Base-by-base conservation (phyloP, 1,284 basidiomycete genomes). In the Taiwanofungus camphoratus region DNA sequence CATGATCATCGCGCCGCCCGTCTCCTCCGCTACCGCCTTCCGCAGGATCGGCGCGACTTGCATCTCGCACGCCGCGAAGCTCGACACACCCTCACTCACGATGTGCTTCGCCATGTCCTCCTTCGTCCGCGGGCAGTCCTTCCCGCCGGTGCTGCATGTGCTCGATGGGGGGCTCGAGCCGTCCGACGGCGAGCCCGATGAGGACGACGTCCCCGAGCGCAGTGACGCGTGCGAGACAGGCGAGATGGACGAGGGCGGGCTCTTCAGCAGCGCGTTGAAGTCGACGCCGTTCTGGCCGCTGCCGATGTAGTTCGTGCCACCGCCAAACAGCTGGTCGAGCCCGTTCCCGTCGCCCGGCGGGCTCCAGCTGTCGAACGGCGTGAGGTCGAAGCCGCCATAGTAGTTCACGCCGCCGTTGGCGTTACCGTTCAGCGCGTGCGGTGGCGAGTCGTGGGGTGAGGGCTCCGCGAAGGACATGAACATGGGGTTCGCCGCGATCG, bases 401-500 rank as follows among this genome's bases (percentile, higher is more conserved):
- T 46, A 49, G 15, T 52, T 45, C 8, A 19, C 26, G 45, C 45
- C 48, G 15, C 20, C 23, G 41, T 44, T 29, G 42, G 31, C 27
- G 43, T 58, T 58, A 42, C 53, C 61, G 41, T 42, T 55, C 33
- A 29, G 31, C 41, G 20, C 18, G 18, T 42, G 32, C 13, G 48
- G 40, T 18, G 49, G 54, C 39, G 55, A 36, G 65, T 63, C 32
- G 59, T 53, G 22, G 61, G 66, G 52, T 55, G 78, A 77, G 2
- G 73, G 70, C 37, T 86, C 82, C 8, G 79, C 74, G 56, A 83
- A 83, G n/a, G 86, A 86, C 70, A 84, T 86, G 68, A 82, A 87
- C 61, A 79, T 71, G 1, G 87, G 84, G 51, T 87, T 87, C 61
- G 71, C 82, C 37, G 84, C 83, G 45, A 90, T 82, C 3, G 82